Evolutionary conservation across 2,329 filamentous ascomycete genomes (phyloP).

Genomic region (Aspergillus ochraceoroseus): DNA sequence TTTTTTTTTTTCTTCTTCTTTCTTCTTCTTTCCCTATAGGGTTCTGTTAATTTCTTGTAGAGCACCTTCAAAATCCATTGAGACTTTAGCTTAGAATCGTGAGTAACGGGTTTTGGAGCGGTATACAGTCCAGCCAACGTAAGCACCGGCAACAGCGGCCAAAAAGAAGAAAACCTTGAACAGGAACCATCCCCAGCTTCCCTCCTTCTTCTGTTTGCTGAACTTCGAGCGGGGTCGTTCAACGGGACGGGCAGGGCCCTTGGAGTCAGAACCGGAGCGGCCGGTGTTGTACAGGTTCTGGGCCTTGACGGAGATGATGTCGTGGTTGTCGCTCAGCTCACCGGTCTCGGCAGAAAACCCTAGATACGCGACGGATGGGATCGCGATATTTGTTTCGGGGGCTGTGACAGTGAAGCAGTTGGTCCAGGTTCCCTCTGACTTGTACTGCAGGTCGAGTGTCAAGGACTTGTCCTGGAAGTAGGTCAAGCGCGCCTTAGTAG

Average conservation of each 20-base stretch:
- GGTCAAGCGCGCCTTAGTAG: conserved; percentile 81
- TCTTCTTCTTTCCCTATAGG: too few relatives aligned
- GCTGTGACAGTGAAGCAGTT: conserved; percentile 71
- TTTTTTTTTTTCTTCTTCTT: conserved; percentile 3
- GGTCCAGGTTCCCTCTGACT: conserved; percentile 80
- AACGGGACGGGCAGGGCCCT: conserved; percentile 18
- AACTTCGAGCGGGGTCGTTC: conserved; percentile 22
- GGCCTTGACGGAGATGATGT: conserved; percentile 80
- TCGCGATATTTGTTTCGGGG: conserved; percentile 62
- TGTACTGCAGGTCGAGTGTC: conserved; percentile 90
- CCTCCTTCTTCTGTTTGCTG: conserved; percentile 25
- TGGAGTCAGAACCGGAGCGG: conserved; percentile 16
- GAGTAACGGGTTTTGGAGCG: conserved; percentile 55
- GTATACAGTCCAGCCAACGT: conserved; percentile 82
- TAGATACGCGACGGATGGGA: conserved; percentile 66
- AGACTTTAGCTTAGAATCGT: conserved; percentile 29
- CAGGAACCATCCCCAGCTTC: conserved; percentile 66
- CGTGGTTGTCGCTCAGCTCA: conserved; percentile 95
- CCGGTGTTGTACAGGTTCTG: conserved; percentile 73
- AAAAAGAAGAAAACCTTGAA: conserved; percentile 78
- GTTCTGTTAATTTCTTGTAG: too few relatives aligned
- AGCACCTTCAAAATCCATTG: background rate
- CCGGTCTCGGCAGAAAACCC: conserved; percentile 74
- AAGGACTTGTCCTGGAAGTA: conserved; percentile 96
- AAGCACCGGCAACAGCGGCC: conserved; percentile 64